phyloP scores from a whole-genome alignment of 2,329 filamentous ascomycete species.

The Penicillium janthinellum region DNA sequence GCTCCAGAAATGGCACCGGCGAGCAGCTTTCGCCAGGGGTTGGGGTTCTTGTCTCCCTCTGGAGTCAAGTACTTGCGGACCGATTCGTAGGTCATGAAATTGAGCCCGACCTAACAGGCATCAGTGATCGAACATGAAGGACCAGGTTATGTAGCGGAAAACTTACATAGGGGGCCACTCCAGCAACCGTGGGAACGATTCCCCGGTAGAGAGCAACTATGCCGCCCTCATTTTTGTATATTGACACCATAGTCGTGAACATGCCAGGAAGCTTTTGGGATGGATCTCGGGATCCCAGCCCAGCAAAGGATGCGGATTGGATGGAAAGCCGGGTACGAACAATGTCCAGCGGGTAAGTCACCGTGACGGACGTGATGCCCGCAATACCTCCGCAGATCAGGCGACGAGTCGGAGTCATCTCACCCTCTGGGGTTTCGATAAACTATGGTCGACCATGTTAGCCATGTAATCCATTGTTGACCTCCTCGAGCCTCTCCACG shows the following conservation, averaged over 20 bases:
- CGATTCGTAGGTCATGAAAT: constrained; percentile 98
- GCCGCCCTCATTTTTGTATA: constrained; percentile 93
- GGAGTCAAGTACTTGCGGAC: constrained; percentile 81
- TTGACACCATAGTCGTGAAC: constrained; percentile 77
- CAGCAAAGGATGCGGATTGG: constrained; percentile 92
- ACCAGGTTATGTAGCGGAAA: neutral
- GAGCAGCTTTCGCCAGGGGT: constrained; percentile 74
- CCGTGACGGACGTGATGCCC: constrained; percentile 91
- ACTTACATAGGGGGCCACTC: constrained; percentile 87
- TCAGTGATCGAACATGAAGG: constrained; percentile 8
- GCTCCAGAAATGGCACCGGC: constrained; percentile 95
- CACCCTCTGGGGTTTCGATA: constrained; percentile 76
- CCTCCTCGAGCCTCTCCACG: neutral
- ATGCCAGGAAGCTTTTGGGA: constrained; percentile 77
- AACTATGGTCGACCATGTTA: constrained; percentile 52
- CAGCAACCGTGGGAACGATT: constrained; percentile 89
- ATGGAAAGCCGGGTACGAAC: constrained; percentile 94
- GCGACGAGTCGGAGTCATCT: constrained; percentile 72
- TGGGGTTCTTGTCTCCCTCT: constrained; percentile 83
- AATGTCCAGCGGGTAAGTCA: constrained; percentile 96
- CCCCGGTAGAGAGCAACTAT: constrained; percentile 85
- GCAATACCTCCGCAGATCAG: constrained; percentile 88
- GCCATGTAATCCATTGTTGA: constrained; percentile 3
- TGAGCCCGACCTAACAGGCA: constrained; percentile 74
- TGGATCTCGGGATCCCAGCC: constrained; percentile 63